Conservation (phyloP, 768 basidiomycete genomes). For the Tremella mesenterica region DNA sequence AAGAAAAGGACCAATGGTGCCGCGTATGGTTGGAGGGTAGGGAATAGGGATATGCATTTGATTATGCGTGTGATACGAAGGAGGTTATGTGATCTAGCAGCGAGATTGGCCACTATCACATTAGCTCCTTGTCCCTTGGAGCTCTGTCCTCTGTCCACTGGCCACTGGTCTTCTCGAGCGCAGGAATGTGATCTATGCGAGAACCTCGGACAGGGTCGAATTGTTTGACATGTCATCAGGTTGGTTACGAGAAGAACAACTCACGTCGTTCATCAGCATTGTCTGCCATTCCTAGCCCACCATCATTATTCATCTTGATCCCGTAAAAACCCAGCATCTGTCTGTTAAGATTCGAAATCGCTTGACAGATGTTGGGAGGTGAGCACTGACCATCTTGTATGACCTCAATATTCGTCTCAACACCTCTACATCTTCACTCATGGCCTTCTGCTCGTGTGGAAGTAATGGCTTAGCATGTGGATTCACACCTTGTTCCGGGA, state of each 20-base stretch:
- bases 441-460: slow-evolving; percentile 24
- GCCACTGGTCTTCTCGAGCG: not conserved
- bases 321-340: slow-evolving; percentile 35
- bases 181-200: not conserved
- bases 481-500: slow-evolving; percentile 39
- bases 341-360: not conserved
- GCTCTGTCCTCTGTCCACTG: too few species aligned
- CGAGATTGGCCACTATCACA: slow-evolving; percentile 28
- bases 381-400: slow-evolving; percentile 27
- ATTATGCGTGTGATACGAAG: slow-evolving; percentile 38
- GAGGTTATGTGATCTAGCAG: slow-evolving; percentile 34
- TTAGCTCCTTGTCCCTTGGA: not conserved
- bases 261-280: slow-evolving; percentile 19
- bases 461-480: slow-evolving; percentile 29
- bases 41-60: slow-evolving; percentile 36
- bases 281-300: slow-evolving; percentile 5
- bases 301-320: slow-evolving; percentile 29
- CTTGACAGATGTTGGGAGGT: not conserved
- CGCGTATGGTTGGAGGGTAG: slow-evolving; percentile 22
- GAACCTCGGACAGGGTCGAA: not conserved
- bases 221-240: not conserved
- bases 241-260: slow-evolving; percentile 3
- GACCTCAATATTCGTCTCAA: slow-evolving; percentile 22
- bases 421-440: slow-evolving; percentile 18
- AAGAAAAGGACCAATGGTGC: slow-evolving; percentile 31